A percentile compares a stretch with the other conserved stretches of the same genome.
Conservation (phyloP, 75 land plant species). For the Sequoia sempervirens region DNA sequence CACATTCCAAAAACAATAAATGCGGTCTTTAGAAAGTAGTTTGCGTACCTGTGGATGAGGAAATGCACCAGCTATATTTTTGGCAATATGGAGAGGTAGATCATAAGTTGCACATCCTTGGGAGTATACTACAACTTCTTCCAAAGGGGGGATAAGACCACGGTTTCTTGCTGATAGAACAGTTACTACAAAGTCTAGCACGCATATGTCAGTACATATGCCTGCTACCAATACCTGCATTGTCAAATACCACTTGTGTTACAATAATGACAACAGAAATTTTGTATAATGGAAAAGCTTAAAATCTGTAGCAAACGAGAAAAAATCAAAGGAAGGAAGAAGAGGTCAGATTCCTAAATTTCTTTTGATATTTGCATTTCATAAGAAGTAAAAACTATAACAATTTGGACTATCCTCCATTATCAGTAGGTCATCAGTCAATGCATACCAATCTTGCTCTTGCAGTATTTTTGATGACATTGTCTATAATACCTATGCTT, state of each 20-base stretch:
- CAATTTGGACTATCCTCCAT: background rate
- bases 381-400: background rate
- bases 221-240: constrained; percentile 74
- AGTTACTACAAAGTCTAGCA: constrained; percentile 77
- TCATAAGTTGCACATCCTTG: constrained; percentile 77
- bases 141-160: constrained; percentile 56
- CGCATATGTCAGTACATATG: constrained; percentile 89
- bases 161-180: constrained; percentile 72
- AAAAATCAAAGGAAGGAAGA: background rate
- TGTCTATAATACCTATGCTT: background rate
- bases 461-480: background rate
- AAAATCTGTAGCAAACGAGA: background rate
- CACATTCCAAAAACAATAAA: background rate
- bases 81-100: constrained; percentile 60
- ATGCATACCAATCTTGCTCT: background rate
- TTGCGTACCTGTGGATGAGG: constrained; percentile 85
- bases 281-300: background rate
- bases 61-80: constrained; percentile 32
- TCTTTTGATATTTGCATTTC: background rate
- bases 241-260: background rate
- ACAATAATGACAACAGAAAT: background rate
- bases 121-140: constrained; percentile 75
- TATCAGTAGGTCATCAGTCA: background rate
- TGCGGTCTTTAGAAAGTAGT: background rate
- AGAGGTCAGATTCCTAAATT: too few species aligned